Base-by-base conservation (phyloP, 2,329 filamentous ascomycete genomes). In the Phoma sp. region DNA sequence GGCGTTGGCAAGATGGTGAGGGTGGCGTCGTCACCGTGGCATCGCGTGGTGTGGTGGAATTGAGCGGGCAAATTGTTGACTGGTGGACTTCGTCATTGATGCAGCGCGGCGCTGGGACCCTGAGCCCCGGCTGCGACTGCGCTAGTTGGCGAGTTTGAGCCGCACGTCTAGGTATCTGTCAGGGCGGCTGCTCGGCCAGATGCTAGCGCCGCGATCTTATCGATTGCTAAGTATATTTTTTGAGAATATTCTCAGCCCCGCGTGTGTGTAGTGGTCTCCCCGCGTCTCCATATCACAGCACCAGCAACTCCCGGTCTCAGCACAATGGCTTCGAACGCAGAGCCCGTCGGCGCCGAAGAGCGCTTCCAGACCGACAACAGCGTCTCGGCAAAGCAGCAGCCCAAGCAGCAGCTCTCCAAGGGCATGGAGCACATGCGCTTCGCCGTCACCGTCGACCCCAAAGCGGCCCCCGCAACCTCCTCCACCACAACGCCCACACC, bases 381-480 rank as follows among this genome's bases (percentile, higher is more conserved):
- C 36, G 47, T 69, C 30, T 65, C 69, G 10, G 59, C 58, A n/a
- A 73, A 71, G 55, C 62, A 57, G 27, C 63, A 70, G 27, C 71
- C 72, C 10, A 69, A 69, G 48, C 76, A 79, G 57, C 80, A 82
- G 58, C 74, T 82, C 49, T 79, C 78, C 27, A 79, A 79, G 59
- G 78, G 76, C 57, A 82, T 82, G 80, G 78, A 81, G 55, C 80
- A 82, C 68, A 78, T 82, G 73, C 79, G 79, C 59, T 71, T 71
- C 61, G 79, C 77, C 57, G 80, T 82, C 23, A 79, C 79, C 35
- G 72, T 79, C 52, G 63, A 74, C 65, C 67, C 70, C 54, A 33
- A 33, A n/a, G 55, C 69, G 46, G 47, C 39, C 39, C 11, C 25
- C 13, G 9, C 24, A 9, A 9, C 65, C 49, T 48, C 65, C 53